Evolutionary conservation across 208 protist genomes (phyloP), one percentile per base, ranked within the genome.

Genomic region (Acanthamoeba castellanii): DNA sequence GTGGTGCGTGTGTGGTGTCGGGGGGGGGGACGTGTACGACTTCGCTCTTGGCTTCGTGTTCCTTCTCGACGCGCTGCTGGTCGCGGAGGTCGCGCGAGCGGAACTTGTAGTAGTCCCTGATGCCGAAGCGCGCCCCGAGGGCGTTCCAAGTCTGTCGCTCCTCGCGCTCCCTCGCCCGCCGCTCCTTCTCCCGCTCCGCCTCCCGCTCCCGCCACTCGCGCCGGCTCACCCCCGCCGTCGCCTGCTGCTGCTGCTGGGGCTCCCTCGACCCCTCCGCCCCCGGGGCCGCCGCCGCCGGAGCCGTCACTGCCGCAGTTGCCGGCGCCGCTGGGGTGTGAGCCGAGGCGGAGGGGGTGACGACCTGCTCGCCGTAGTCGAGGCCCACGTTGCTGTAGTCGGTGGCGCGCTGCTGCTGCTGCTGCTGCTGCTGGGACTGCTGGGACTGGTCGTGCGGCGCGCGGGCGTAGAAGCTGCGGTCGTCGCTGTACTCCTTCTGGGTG

Each of bases 401-500:
- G 13, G 16, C 72, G 5, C 50, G 25, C 18, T 84, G 76, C 27
- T 74, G 68, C 30, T 74, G 11, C 11, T 45, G 68, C 42, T 47
- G 25, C 18, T 84, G 42, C 45, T 84, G 76, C 27, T 74, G 68
- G 25, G n/a, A 9, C 30, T 74, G 11, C 11, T 45, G 68, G 59
- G 14, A 16, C 59, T 66, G 20, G 20, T 66, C 14, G 59, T 42
- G 37, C 37, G 37, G 37, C 27, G 3, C 61, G 27, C 61, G 61
- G 27, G 27, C 68, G 68, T 76, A 76, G 68, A 47, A 76, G 32
- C 32, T 25, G 3, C 68, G 61, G 52, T 87, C 78, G 47, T 87
- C 78, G 47, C n/a, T 55, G 78, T 87, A 87, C 50, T 87, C 78
- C 78, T 87, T 87, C 30, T 87, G 78, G n/a, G 78, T 87, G 25